Conservation (phyloP, 257 asterid species). For the Nicotiana undulata region DNA sequence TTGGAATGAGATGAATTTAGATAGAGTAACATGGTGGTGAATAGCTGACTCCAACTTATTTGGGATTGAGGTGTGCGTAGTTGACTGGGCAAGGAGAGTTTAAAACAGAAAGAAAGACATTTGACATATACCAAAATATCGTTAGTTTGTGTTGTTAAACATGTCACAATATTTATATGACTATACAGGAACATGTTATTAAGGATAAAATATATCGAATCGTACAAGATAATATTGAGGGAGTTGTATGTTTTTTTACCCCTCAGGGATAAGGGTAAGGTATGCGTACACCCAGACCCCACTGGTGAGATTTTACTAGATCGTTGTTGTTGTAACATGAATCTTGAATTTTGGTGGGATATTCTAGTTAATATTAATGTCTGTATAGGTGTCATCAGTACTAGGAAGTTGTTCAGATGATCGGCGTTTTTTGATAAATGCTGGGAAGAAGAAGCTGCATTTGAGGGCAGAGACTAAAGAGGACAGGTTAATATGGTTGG, state of each 20-base stretch:
- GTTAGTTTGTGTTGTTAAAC: neutral
- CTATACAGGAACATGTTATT: neutral
- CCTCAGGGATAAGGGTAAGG: too few relatives aligned
- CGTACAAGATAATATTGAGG: neutral
- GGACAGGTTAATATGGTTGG: slow-evolving; percentile 19
- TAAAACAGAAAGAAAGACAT: neutral
- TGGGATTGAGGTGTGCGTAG: too few relatives aligned
- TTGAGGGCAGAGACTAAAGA: slow-evolving; percentile 20
- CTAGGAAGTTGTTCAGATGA: slow-evolving; percentile 24
- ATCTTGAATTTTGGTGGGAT: neutral
- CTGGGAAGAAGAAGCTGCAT: slow-evolving; percentile 22
- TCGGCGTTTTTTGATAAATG: slow-evolving; percentile 16
- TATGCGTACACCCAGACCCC: too few relatives aligned
- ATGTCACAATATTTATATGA: neutral
- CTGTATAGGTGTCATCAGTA: slow-evolving; percentile 20
- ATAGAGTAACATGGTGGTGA: too few relatives aligned
- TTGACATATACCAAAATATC: neutral
- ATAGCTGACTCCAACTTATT: too few relatives aligned
- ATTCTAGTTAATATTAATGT: neutral
- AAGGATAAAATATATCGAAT: neutral
- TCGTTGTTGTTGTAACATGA: too few relatives aligned
- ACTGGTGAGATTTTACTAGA: too few relatives aligned
- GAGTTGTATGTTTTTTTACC: too few relatives aligned
- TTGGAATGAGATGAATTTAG: too few relatives aligned
- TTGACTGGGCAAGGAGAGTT: neutral